Evolutionary conservation across 2,329 filamentous ascomycete species (phyloP).

Genomic region (Phaeoacremonium minimum): DNA sequence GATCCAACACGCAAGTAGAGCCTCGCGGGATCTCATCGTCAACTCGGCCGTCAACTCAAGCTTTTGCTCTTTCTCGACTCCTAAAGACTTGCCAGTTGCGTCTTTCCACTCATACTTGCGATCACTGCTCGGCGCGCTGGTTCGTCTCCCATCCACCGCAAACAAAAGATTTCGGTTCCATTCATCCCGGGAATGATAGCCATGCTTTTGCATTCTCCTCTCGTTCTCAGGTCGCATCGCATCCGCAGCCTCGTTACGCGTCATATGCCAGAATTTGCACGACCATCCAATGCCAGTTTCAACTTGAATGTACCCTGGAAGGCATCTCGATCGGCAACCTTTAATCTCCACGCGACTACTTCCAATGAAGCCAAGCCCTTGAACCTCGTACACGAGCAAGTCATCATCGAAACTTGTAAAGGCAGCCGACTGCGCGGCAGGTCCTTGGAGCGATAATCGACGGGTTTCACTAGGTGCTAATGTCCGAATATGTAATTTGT

Average conservation of each 20-base stretch:
- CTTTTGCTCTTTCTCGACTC: slow-evolving; percentile 1
- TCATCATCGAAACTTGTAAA: not conserved
- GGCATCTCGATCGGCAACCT: not conserved
- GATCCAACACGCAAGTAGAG: slow-evolving; percentile 36
- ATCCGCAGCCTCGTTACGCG: slow-evolving; percentile 5
- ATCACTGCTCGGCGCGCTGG: not conserved
- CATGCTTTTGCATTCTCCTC: slow-evolving; percentile 1
- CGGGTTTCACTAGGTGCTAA: slow-evolving; percentile 7
- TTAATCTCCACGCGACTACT: not conserved
- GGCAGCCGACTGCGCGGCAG: not conserved
- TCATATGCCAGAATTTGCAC: slow-evolving; percentile 12
- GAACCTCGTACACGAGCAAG: not conserved
- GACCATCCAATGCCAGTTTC: slow-evolving; percentile 1
- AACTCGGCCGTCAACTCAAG: slow-evolving; percentile 2
- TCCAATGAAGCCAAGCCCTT: not conserved
- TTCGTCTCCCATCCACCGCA: not conserved
- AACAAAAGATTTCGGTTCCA: slow-evolving; percentile 3
- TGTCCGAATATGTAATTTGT: slow-evolving; percentile 5
- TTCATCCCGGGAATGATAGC: slow-evolving; percentile 5
- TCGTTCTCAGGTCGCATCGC: slow-evolving; percentile 1
- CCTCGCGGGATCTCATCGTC: slow-evolving; percentile 55
- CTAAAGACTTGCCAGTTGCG: slow-evolving; percentile 2
- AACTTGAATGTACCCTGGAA: slow-evolving; percentile 3
- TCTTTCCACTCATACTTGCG: slow-evolving; percentile 3
- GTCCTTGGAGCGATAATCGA: slow-evolving; percentile 2